Evolutionary conservation across 805 yeast genomes (phyloP), one percentile per base, ranked within the genome.

Genomic region (Sungouiozyma ichnusensis): DNA sequence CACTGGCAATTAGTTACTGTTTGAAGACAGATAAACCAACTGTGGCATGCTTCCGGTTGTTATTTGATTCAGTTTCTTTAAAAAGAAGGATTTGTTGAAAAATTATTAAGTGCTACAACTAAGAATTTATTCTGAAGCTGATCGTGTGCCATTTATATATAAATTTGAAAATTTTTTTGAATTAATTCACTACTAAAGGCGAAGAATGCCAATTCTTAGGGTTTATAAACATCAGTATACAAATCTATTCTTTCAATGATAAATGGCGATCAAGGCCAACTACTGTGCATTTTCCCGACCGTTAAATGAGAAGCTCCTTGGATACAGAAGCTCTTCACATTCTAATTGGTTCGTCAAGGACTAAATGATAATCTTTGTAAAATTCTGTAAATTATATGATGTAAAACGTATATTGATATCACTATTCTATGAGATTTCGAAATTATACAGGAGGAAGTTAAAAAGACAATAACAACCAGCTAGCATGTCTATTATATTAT

Each of bases 1-100:
- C 57, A 57, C 64, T 61, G 65, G 65, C 65, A 61, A 61, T 61
- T 58, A 52, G 58, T 60, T 44, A 51, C 63, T 58, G 63, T 58
- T 51, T 42, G 61, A 48, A 46, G 60, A 53, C 62, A 56, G 60
- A 49, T 47, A 46, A 53, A 57, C 59, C 53, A 59, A 61, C 64
- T 61, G 65, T 61, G 65, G 65, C 65, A 61, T 54, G 62, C 56
- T 58, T 58, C 65, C 64, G 51, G 47, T 48, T 38, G 43, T 51
- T 50, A 55, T 54, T 61, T 60, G 65, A 61, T 61, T 61, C 65
- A 37, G 44, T 45, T 48, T 54, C 37, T 43, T 53, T 43, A 48
- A 50, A 47, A 43, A 43, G 32, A 24, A 43, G 39, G 37, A 35
- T 6, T 29, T 27, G n/a, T n/a, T n/a, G n/a, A n/a, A n/a, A n/a